Evolutionary conservation across 345 rosid species (phyloP).

Genomic region (Citrus unshiu): DNA sequence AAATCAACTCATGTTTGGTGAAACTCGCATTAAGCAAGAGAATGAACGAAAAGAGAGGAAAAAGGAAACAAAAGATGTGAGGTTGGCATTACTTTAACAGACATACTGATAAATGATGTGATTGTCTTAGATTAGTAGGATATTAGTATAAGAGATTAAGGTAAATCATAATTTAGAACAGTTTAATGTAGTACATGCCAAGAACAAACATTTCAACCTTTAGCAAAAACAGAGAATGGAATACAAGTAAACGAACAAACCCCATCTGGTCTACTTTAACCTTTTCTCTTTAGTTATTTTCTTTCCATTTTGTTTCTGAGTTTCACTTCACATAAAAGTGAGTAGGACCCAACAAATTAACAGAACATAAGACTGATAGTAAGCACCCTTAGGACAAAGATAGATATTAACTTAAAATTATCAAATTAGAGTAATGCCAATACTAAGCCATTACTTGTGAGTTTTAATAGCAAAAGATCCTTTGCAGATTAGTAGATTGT

Average conservation of each 20-base stretch:
- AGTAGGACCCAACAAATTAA: not conserved
- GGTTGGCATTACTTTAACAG: not conserved
- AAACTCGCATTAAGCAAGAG: not conserved
- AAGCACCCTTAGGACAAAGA: not conserved
- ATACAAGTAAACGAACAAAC: not conserved
- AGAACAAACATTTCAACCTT: not conserved
- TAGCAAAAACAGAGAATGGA: not conserved
- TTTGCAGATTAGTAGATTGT: too few relatives aligned
- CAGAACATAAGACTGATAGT: not conserved
- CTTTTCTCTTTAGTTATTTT: not conserved
- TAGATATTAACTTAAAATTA: not conserved
- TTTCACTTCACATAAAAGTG: not conserved
- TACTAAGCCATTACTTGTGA: too few relatives aligned
- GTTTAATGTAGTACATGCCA: not conserved
- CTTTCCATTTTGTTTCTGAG: not conserved
- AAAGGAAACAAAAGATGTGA: not conserved
- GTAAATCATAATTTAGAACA: not conserved
- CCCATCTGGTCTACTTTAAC: not conserved
- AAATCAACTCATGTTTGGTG: not conserved
- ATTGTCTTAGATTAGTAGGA: not conserved
- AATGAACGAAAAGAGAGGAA: not conserved
- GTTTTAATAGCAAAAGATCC: too few relatives aligned
- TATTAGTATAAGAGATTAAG: not conserved
- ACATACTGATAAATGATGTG: not conserved
- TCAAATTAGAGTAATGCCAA: not conserved